These are phyloP conservation scores for Trichothecium roseum DNA, from an alignment of 2,329 filamentous ascomycete genomes.

Conservation along the genomic window DNA sequence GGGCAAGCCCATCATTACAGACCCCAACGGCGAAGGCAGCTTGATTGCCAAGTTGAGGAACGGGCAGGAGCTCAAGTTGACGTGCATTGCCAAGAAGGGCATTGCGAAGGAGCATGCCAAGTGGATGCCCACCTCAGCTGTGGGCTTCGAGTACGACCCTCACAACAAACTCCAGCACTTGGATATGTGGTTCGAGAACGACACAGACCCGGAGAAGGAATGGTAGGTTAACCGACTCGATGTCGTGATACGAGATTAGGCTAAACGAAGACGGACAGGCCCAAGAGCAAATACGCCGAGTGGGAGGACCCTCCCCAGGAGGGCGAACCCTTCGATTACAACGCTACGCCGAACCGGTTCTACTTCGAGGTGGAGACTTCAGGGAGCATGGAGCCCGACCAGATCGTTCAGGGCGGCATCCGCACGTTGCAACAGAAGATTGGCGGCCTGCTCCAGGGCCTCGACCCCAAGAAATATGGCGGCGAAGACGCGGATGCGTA, in stretches of 20 bases:
- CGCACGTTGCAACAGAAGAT: conserved; percentile 84
- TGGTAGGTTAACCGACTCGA: conserved; percentile 49
- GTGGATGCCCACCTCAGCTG: conserved; percentile 85
- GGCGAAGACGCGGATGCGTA: conserved; percentile 49
- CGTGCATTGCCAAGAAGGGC: conserved; percentile 93
- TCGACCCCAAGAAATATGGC: conserved; percentile 36
- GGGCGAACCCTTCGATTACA: conserved; percentile 82
- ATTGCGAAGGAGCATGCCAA: conserved; percentile 99
- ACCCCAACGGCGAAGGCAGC: conserved; percentile 70
- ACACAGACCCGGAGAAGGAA: conserved; percentile 64
- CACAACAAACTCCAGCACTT: conserved; percentile 91
- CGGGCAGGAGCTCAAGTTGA: conserved; percentile 82
- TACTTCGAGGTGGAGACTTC: conserved; percentile 91
- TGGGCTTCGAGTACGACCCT: conserved; percentile 97
- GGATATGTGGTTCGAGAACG: conserved; percentile 83
- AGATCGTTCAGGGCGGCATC: conserved; percentile 82
- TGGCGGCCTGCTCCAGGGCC: conserved; percentile 59
- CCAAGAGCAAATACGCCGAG: conserved; percentile 67
- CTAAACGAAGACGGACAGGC: conserved; percentile 38
- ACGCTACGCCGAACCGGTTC: conserved; percentile 74
- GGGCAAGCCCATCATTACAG: conserved; percentile 73
- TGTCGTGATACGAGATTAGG: neutral
- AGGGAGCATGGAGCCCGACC: conserved; percentile 80
- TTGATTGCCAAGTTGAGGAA: conserved; percentile 85
- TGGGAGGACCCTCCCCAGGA: conserved; percentile 73